These are phyloP conservation scores for Pseudocercospora fijiensis DNA, from an alignment of 2,329 filamentous ascomycete genomes.

Conservation along the genomic window DNA sequence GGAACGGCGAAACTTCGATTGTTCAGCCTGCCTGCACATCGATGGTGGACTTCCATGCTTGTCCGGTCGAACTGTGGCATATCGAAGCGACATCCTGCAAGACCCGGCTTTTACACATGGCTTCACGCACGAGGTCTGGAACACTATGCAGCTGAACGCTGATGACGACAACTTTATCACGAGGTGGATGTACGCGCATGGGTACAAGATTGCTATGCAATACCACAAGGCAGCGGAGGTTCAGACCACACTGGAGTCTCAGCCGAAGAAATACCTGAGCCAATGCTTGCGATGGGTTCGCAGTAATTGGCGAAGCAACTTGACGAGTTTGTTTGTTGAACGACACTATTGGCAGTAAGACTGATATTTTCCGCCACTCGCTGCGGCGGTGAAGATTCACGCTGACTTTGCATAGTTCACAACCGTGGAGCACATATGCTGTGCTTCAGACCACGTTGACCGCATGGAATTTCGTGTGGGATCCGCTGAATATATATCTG, in stretches of 20 bases:
- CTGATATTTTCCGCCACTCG: constrained; percentile 30
- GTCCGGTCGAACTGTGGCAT: constrained; percentile 89
- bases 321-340: constrained; percentile 83
- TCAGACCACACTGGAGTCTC: constrained; percentile 87
- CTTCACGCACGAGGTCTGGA: constrained; percentile 90
- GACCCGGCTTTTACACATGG: constrained; percentile 81
- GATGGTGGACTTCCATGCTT: constrained; percentile 96
- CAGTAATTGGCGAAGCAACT: constrained; percentile 97
- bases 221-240: constrained; percentile 89
- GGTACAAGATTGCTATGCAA: constrained; percentile 93
- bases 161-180: constrained; percentile 99
- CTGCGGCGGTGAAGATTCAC: constrained; percentile 12
- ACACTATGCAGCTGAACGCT: constrained; percentile 83
- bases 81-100: constrained; percentile 82
- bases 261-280: constrained; percentile 75
- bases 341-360: constrained; percentile 82
- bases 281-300: constrained; percentile 94
- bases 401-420: constrained; percentile 60
- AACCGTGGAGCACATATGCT: constrained; percentile 91
- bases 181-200: constrained; percentile 87
- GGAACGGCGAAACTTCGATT: constrained; percentile 92
- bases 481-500: constrained; percentile 68
- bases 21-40: constrained; percentile 89
- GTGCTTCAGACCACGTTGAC: constrained; percentile 91
- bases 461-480: constrained; percentile 77